Percentiles rank a stretch among this genome's conserved stretches.
Evolutionary conservation across 306 rosid genomes (phyloP).

Genomic region (Casuarina cunninghamiana): DNA sequence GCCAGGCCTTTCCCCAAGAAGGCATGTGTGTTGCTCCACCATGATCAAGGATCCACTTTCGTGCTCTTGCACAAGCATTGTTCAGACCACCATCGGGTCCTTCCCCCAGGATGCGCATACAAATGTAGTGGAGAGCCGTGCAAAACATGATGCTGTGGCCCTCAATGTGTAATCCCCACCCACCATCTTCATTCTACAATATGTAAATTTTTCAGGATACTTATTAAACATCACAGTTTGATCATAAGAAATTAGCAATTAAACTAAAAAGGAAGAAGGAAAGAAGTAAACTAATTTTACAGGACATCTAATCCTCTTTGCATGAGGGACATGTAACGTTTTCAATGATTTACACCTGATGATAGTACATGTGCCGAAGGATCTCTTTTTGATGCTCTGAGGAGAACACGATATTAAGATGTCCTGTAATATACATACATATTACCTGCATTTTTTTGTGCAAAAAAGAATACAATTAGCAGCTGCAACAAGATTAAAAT

Average conservation of each 20-base stretch:
- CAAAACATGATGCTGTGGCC: conserved; percentile 83
- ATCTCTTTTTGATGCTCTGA: conserved; percentile 55
- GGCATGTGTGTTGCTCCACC: conserved; percentile 61
- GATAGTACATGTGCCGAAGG: conserved; percentile 65
- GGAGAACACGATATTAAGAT: conserved; percentile 49
- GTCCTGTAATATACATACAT: conserved; percentile 56
- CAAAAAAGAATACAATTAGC: not conserved
- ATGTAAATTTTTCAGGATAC: not conserved
- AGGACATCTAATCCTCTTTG: not conserved
- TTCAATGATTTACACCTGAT: conserved; percentile 42
- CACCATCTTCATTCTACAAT: conserved; percentile 78
- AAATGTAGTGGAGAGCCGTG: conserved; percentile 55
- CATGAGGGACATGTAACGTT: not conserved
- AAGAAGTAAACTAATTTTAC: too few species aligned
- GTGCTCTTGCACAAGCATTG: conserved; percentile 63
- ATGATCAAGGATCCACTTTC: conserved; percentile 73
- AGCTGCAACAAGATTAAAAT: not conserved
- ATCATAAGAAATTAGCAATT: not conserved
- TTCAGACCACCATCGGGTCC: conserved; percentile 61
- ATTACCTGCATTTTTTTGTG: conserved; percentile 44
- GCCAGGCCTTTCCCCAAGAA: conserved; percentile 92
- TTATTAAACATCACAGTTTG: not conserved
- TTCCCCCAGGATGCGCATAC: conserved; percentile 73
- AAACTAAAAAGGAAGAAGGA: too few species aligned
- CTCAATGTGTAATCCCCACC: conserved; percentile 78